Evolutionary conservation across 495 filamentous ascomycete genomes (phyloP), one percentile per base, ranked within the genome.

Genomic region (Cercophora samala): DNA sequence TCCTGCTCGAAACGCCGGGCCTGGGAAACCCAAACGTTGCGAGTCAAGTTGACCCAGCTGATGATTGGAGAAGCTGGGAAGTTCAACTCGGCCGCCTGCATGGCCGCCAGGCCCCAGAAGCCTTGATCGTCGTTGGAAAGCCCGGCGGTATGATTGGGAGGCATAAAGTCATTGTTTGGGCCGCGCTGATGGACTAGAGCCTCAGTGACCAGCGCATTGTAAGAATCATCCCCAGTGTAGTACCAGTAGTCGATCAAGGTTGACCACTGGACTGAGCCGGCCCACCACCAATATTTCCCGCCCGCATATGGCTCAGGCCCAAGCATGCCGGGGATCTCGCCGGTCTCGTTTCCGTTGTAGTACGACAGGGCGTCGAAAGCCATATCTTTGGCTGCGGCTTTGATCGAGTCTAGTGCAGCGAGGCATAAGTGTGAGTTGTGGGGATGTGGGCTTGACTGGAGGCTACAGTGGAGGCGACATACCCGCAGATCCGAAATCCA

Each of bases 71-170:
- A 78, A 13, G 89, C 78, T n/a, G 90, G 89, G 68, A 89, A 93
- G 63, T 84, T 83, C 65, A 87, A 82, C 73, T 96, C 92, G 46
- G 88, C 86, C 4, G 91, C 92, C 15, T 88, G 83, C 75, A 96
- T 88, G 25, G 88, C 86, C 21, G 89, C 85, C 68, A 93, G 80
- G 25, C 81, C 90, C 92, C 92, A 96, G 73, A 93, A 93, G 1
- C 89, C 88, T 74, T 93, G 91, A 67, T 93, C 91, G 69, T 93
- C 91, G 71, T 93, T 93, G 26, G 91, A 91, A 56, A 90, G 82
- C 0, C 87, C 87, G 64, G 86, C 85, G 23, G 87, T 91, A 66
- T 90, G 88, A 73, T 93, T 93, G 3, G 80, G 78, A 42, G 87
- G 86, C 77, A 89, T 86, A 73, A 85, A 92, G 60, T 76, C 68